Evolutionary conservation across 768 basidiomycete genomes (phyloP), one percentile per base, ranked within the genome.

Genomic region (Termitomyces sp.): DNA sequence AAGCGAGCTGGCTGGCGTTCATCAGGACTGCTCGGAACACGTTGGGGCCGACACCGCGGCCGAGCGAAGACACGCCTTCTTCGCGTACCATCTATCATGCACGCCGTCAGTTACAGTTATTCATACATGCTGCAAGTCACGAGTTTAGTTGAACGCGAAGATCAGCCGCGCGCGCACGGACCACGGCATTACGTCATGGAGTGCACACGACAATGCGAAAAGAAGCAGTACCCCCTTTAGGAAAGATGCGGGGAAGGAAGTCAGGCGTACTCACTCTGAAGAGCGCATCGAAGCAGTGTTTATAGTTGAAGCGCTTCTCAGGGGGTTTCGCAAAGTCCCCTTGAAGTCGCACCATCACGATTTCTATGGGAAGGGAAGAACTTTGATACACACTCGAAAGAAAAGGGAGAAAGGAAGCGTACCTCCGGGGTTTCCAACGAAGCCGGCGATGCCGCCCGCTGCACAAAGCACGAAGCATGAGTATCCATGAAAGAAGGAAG

Each of bases 1-100:
- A 92, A 1, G 92, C 93, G 26, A 95, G 84, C 69, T 96, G 93
- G 73, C 87, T 90, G 49, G 91, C 90, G 69, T 94, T 95, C 92
- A 94, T 94, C 60, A 95, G 70, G 14, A 94, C 66, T 1, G 92
- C 88, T 68, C 93, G 82, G 69, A 94, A 87, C 6, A 93, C 85
- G 63, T 96, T 96, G 0, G 94, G 94, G 3, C 80, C 85, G 5
- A 90, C 78, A 24, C 94, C 94, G 31, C 93, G 84, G 18, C 70
- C 75, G 50, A 94, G 82, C 0, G 90, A 89, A 0, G 87, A 87
- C 16, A 76, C 60, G 4, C 93, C 93, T 71, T 96, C 93, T 69
- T 95, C 92, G 1, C 85, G 80, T 12, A 93, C 83, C 90, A 96
- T 95, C 87, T 91, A 62, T 18, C 47, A 24, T 18, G 22, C 24